Base-by-base conservation (phyloP, 306 rosid species). In the Lithocarpus polystachyus region DNA sequence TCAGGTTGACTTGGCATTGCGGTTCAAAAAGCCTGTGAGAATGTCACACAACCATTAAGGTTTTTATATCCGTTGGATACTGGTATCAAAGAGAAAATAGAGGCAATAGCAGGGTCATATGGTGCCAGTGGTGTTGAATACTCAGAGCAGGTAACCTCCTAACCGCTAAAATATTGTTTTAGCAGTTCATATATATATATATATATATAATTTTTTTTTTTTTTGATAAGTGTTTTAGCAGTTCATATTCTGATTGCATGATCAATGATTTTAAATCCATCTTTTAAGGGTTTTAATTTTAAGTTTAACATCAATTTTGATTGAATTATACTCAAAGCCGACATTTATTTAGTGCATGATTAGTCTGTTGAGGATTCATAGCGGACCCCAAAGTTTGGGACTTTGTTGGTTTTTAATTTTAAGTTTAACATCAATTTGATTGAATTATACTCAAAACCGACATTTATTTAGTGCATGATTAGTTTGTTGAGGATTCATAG, bases 1-100 rank as follows among this genome's bases (percentile, higher is more conserved):
- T 65, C 88, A 95, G 99, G 98, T 95, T 51, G 98, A 92, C 86
- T 95, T 54, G 99, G 97, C 26, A 74, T 91, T 68, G 91, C 97
- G 9, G 97, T 95, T 86, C 99, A 91, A 75, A 88, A 62, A 78
- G 99, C 96, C 28, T 95, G 99, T 72, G 97, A 92, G 87, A 89
- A 88, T 86, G 94, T 89, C 52, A 43, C 90, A 45, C 91, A 86
- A 56, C 90, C 89, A 19, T 82, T 95, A 89, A 91, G 91, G 81
- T 95, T 92, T 86, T 80, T 95, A 56, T 95, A 95, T 88, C 89
- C 97, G 33, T 71, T 95, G 83, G 99, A 91, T 35, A 28, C 71
- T 59, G 57, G 94, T 79, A 92, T 95, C 68, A 95, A 95, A 84
- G 94, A 88, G 77, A 95, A 95, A 81, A 92, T 95, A 83, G 98